Percentiles rank a stretch among this genome's conserved stretches.
Evolutionary conservation across 2,329 filamentous ascomycete genomes (phyloP).

Genomic region (Fusarium sp.): DNA sequence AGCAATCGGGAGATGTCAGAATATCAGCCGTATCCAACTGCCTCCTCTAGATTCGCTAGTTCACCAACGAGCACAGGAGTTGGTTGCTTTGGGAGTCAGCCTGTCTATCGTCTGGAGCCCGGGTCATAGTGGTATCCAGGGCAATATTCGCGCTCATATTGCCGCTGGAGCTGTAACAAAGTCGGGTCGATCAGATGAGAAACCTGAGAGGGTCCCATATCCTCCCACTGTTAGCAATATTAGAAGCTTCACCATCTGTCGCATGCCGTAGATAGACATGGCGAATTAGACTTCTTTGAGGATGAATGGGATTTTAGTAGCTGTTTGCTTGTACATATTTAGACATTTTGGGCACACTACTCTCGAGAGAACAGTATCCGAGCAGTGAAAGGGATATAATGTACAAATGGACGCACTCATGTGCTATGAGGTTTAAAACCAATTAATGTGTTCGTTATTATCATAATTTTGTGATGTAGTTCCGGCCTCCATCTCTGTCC

Average conservation of each 20-base stretch:
- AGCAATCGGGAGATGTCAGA: constrained; percentile 1
- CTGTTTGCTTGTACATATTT: not conserved
- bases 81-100: constrained; percentile 1
- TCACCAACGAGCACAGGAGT: not conserved
- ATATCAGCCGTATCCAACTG: not conserved
- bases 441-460: not conserved
- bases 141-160: constrained; percentile 3
- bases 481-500: not conserved
- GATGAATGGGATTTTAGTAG: not conserved
- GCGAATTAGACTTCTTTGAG: not conserved
- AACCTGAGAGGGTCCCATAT: not conserved
- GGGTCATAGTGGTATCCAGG: constrained; percentile 5
- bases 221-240: not conserved
- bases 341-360: too few relatives aligned
- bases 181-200: not conserved
- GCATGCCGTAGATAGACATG: not conserved
- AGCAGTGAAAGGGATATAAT: too few relatives aligned
- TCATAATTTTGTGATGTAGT: not conserved
- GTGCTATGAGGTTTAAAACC: not conserved
- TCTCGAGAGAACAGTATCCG: too few relatives aligned
- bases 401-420: not conserved
- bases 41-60: not conserved
- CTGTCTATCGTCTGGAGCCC: constrained; percentile 5
- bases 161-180: not conserved
- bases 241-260: not conserved